Evolutionary conservation across 805 yeast genomes (phyloP).

Genomic region (Sugiyamaella boreocaroliniensis): DNA sequence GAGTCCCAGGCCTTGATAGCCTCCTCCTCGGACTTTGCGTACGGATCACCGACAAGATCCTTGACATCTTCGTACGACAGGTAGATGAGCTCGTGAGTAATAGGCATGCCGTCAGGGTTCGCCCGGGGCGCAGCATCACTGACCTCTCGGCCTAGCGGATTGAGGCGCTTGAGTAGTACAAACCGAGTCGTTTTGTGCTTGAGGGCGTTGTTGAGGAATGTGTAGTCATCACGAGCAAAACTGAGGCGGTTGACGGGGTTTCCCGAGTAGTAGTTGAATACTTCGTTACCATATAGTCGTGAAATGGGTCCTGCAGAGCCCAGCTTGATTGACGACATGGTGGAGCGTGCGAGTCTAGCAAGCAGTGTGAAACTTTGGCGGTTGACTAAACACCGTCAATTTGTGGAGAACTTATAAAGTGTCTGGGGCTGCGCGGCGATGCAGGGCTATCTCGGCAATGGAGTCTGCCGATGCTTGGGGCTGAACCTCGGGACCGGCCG

Average conservation of each 20-base stretch:
- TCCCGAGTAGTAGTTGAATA: conserved; percentile 38
- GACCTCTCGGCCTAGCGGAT: conserved; percentile 20
- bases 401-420: background rate
- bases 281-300: conserved; percentile 26
- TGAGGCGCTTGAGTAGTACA: conserved; percentile 34
- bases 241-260: conserved; percentile 58
- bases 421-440: too few species aligned
- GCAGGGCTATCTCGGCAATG: too few species aligned
- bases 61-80: conserved; percentile 27
- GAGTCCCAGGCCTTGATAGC: conserved; percentile 32
- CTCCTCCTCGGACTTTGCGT: conserved; percentile 21
- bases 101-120: background rate
- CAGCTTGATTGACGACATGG: background rate
- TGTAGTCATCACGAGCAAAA: conserved; percentile 51
- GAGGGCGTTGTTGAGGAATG: conserved; percentile 43
- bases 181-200: conserved; percentile 44
- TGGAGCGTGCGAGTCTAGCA: background rate
- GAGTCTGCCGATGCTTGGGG: too few species aligned
- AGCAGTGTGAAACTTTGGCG: background rate
- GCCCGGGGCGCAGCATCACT: background rate
- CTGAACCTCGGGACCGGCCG: too few species aligned
- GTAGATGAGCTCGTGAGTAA: conserved; percentile 8
- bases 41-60: conserved; percentile 33
- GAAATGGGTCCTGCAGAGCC: conserved; percentile 21
- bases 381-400: background rate